Percentiles rank a stretch among this genome's conserved stretches.
phyloP scores from a whole-genome alignment of 1,284 basidiomycete genomes.

The Cutaneotrichosporon dermatis region DNA sequence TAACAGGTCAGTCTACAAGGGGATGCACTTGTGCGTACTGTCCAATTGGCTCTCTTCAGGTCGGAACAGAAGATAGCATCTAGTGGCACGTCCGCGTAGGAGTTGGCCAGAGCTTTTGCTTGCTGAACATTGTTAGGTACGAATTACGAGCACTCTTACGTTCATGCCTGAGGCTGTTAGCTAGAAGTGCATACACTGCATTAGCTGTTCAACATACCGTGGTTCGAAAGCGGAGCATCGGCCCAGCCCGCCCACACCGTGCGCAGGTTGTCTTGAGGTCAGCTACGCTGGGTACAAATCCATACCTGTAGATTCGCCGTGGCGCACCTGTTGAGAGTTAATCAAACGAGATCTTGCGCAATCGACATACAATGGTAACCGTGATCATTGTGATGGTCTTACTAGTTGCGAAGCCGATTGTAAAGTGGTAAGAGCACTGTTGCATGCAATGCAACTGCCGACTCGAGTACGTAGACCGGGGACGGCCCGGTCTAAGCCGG shows the following conservation, averaged over 20 bases:
- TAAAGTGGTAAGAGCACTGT: not conserved
- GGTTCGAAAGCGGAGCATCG: slow-evolving; percentile 74
- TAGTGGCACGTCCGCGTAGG: slow-evolving; percentile 59
- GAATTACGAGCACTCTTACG: slow-evolving; percentile 43
- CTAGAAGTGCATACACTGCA: not conserved
- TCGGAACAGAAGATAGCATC: slow-evolving; percentile 72
- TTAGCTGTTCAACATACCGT: slow-evolving; percentile 57
- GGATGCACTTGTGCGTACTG: slow-evolving; percentile 19
- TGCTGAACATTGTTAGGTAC: slow-evolving; percentile 55
- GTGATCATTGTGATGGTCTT: slow-evolving; percentile 43
- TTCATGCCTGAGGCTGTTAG: slow-evolving; percentile 57
- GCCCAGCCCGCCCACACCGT: slow-evolving; percentile 73
- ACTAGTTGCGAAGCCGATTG: too few species aligned
- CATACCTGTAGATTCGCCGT: slow-evolving; percentile 73
- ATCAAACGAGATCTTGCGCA: not conserved
- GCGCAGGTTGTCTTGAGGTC: slow-evolving; percentile 46
- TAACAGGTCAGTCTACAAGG: not conserved
- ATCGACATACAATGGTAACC: slow-evolving; percentile 43
- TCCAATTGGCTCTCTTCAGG: slow-evolving; percentile 63
- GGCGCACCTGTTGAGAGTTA: slow-evolving; percentile 57
- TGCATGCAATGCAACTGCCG: too few species aligned
- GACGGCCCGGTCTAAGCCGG: not conserved
- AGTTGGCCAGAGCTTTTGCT: slow-evolving; percentile 69
- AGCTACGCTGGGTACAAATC: not conserved
- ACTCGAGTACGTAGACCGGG: not conserved